phyloP scores from a whole-genome alignment of 2,329 filamentous ascomycete species.

The Apiospora malaysiana region DNA sequence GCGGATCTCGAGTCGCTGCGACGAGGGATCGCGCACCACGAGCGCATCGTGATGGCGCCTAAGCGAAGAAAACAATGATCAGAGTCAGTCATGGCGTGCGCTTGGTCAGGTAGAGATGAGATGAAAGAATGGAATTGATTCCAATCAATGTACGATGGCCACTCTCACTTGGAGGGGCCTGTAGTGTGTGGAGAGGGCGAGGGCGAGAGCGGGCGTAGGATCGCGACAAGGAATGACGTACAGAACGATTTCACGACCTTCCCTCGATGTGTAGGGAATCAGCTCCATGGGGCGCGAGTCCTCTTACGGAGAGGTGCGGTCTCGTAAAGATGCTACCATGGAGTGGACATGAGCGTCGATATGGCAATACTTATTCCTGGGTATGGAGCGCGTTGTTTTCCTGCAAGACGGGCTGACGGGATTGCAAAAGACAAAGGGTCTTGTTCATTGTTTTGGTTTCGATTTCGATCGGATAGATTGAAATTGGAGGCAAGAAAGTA shows the following conservation, averaged over 20 bases:
- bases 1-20: conserved; percentile 83
- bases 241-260: conserved; percentile 81
- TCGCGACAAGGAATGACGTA: conserved; percentile 53
- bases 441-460: not conserved
- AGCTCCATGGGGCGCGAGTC: conserved; percentile 60
- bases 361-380: not conserved
- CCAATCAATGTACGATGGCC: not conserved
- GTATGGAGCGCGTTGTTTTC: not conserved
- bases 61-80: conserved; percentile 13
- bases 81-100: not conserved
- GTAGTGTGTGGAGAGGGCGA: not conserved
- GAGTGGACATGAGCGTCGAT: not conserved
- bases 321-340: not conserved
- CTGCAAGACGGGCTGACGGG: not conserved
- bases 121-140: too few species aligned
- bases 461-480: not conserved
- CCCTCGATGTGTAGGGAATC: conserved; percentile 75
- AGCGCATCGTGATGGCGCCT: conserved; percentile 93
- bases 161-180: not conserved
- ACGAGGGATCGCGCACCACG: conserved; percentile 86
- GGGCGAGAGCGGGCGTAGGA: not conserved
- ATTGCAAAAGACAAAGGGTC: conserved; percentile 9
- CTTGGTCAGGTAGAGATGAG: not conserved
- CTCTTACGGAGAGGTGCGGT: not conserved
- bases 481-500: not conserved